Evolutionary conservation across 83 land plant species (phyloP).

Genomic region (Larix sibirica): DNA sequence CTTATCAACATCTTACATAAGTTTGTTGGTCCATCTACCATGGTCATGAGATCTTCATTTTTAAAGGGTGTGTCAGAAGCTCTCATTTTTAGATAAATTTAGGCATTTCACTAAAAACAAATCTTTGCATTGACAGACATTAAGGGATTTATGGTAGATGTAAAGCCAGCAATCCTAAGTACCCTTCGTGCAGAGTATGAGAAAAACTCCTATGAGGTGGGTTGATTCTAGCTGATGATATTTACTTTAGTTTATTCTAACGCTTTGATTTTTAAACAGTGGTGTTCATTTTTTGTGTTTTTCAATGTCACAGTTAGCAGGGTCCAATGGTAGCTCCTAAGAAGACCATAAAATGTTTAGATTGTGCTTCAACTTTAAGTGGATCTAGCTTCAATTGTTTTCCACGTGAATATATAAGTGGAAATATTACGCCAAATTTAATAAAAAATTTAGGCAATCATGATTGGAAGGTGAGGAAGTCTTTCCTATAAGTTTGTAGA

Average conservation of each 20-base stretch:
- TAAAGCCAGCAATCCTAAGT: constrained; percentile 92
- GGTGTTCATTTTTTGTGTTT: too few relatives aligned
- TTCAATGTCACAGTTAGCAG: constrained; percentile 15
- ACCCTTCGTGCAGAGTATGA: constrained; percentile 96
- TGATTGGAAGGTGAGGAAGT: constrained; percentile 85
- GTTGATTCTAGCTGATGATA: too few relatives aligned
- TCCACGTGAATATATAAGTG: constrained; percentile 97
- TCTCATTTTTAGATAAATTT: too few relatives aligned
- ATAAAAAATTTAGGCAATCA: constrained; percentile 86
- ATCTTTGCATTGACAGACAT: constrained; percentile 51
- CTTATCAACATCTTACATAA: constrained; percentile 85
- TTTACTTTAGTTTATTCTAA: too few relatives aligned
- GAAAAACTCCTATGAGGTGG: constrained; percentile 97
- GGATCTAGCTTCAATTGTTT: constrained; percentile 76
- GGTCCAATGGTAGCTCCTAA: constrained; percentile 89
- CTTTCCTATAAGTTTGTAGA: too few relatives aligned
- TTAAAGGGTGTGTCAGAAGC: too few relatives aligned
- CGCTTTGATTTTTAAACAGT: too few relatives aligned
- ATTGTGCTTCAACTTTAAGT: constrained; percentile 35
- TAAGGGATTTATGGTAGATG: constrained; percentile 87
- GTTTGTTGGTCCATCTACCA: constrained; percentile 92
- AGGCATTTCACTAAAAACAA: too few relatives aligned
- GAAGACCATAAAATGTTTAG: constrained; percentile 61
- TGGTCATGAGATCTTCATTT: too few relatives aligned
- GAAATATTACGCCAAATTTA: constrained; percentile 72